phyloP scores from a whole-genome alignment of 306 rosid genomes.

The Sindora glabra region DNA sequence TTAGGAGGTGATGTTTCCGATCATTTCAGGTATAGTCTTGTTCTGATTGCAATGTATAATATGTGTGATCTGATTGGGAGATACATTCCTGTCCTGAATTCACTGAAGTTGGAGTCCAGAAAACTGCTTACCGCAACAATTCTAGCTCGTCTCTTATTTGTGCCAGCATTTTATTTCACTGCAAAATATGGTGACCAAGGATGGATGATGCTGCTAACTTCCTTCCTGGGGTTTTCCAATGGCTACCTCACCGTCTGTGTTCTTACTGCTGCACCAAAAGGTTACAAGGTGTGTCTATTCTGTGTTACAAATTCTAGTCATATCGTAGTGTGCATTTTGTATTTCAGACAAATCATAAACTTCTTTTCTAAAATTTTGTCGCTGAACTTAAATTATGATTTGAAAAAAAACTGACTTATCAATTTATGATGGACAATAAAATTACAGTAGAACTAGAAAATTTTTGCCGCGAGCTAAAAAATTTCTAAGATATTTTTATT shows the following conservation, averaged over 20 bases:
- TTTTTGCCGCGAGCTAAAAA: too few relatives aligned
- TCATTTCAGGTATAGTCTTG: slow-evolving; percentile 67
- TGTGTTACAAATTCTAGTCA: too few relatives aligned
- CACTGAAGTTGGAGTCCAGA: slow-evolving; percentile 51
- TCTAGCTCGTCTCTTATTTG: slow-evolving; percentile 45
- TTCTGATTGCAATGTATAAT: slow-evolving; percentile 69
- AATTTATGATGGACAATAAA: too few relatives aligned
- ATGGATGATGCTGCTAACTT: slow-evolving; percentile 80
- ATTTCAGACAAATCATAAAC: too few relatives aligned
- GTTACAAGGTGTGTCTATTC: slow-evolving; percentile 74
- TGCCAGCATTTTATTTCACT: slow-evolving; percentile 81
- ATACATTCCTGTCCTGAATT: slow-evolving; percentile 57
- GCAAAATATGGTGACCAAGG: slow-evolving; percentile 76
- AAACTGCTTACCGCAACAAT: slow-evolving; percentile 31
- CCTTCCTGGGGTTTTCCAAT: slow-evolving; percentile 66
- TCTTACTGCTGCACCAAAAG: slow-evolving; percentile 82
- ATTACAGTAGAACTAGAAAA: too few relatives aligned
- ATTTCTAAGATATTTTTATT: not conserved
- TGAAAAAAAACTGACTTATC: too few relatives aligned
- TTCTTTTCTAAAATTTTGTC: too few relatives aligned
- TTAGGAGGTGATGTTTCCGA: not conserved
- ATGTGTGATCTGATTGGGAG: slow-evolving; percentile 71
- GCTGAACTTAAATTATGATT: too few relatives aligned
- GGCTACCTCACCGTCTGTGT: slow-evolving; percentile 85
- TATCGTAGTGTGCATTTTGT: too few relatives aligned